Base-by-base conservation (phyloP, 176 grass and related monocot genomes). In the Bothriochloa decipiens region DNA sequence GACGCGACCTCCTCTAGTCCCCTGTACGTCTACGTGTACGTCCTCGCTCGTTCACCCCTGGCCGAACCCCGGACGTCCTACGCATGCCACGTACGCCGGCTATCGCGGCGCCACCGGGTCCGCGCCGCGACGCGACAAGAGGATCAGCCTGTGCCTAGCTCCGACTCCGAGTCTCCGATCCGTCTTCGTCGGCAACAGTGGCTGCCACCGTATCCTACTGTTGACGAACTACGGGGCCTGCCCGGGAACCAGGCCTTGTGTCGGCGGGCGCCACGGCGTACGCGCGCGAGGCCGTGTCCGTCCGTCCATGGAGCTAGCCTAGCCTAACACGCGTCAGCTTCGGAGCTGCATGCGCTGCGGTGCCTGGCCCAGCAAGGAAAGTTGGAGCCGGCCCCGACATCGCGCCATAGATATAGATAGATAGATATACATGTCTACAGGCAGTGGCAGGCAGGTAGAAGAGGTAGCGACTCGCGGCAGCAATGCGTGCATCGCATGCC, bases 321-420 rank as follows among this genome's bases (percentile, higher is more conserved):
- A 52, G 49, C 5, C 5, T 18, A 52, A 15, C 49, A 52, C 49
- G 49, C 49, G 49, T 18, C 49, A 15, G 7, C 16, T 52, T 52
- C 0, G 49, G 49, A 52, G 49, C 49, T 18, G 16, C 49, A 52
- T 15, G 16, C 49, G 29, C 27, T 22, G 28, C 45, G 65, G 46
- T 70, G 64, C 66, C 66, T 55, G 50, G 35, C 66, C 66, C 68
- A 12, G 50, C 36, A 72, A 55, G 79, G 15, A 40, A 40, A 40
- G 39, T 40, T 40, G 39, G 7, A 6, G 35, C 35, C 35, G 35
- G 35, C 39, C 39, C 39, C 6, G 39, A 40, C 39, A 40, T 40
- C 39, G 53, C 20, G 3, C 13, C 33, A 62, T 41, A 27, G 22
- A 23, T n/a, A n/a, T n/a, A n/a, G n/a, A n/a, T n/a, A n/a, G 8